A percentile compares a stretch with the other conserved stretches of the same genome.
Evolutionary conservation across 2,329 filamentous ascomycete species (phyloP).

Genomic region (Penicillium sp.): DNA sequence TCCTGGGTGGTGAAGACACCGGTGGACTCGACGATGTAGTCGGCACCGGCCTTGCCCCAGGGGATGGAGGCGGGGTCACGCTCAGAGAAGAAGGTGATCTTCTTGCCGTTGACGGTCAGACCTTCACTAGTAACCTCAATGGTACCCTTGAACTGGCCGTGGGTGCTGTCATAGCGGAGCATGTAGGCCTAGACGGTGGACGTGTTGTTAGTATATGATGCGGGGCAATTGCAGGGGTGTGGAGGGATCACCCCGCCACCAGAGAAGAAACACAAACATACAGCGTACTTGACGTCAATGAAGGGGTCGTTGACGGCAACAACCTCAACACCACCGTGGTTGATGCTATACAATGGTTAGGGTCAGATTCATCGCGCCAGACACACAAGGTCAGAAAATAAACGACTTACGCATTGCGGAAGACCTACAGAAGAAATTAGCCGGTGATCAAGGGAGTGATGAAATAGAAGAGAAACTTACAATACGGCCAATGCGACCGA

Average conservation of each 20-base stretch:
- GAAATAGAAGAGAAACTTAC: conserved; percentile 38
- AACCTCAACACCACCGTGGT: conserved; percentile 83
- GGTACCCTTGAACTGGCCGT: conserved; percentile 93
- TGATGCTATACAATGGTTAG: conserved; percentile 52
- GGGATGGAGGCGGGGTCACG: conserved; percentile 83
- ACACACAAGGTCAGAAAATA: not conserved
- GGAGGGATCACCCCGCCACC: not conserved
- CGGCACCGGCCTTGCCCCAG: conserved; percentile 80
- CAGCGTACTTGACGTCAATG: conserved; percentile 96
- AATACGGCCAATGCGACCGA: conserved; percentile 98
- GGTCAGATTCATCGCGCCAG: conserved; percentile 7
- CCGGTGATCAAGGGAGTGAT: not conserved
- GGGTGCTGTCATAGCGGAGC: conserved; percentile 98
- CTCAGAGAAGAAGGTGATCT: conserved; percentile 90
- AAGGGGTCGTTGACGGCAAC: conserved; percentile 99
- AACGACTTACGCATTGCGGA: conserved; percentile 80
- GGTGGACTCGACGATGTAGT: conserved; percentile 96
- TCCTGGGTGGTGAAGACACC: conserved; percentile 99
- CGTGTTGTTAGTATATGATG: conserved; percentile 3
- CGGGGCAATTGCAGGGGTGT: not conserved
- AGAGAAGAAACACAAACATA: conserved; percentile 69
- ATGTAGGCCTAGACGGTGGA: conserved; percentile 74
- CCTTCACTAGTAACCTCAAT: conserved; percentile 64
- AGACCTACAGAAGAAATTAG: conserved; percentile 54
- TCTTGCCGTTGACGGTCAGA: conserved; percentile 90